phyloP scores from a whole-genome alignment of 2,329 filamentous ascomycete genomes.

The Talaromyces pinophilus region DNA sequence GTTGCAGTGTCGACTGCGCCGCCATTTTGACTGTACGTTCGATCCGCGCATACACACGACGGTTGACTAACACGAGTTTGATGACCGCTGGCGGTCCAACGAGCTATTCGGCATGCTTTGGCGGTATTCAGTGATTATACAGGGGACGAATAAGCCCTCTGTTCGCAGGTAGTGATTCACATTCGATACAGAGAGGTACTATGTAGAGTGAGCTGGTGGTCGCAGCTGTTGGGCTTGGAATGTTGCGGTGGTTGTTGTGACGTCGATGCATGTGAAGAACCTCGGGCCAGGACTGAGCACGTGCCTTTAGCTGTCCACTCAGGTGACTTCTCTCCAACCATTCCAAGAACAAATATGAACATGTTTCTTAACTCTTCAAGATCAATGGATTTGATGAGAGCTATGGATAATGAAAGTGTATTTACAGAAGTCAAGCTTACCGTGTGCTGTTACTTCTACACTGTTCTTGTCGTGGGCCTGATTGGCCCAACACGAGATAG shows the following conservation, averaged over 20 bases:
- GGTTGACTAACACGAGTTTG: too few species aligned
- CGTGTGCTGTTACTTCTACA: not conserved
- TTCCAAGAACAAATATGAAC: not conserved
- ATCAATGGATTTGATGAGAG: not conserved
- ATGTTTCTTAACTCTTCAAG: not conserved
- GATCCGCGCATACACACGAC: not conserved
- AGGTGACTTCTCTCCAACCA: not conserved
- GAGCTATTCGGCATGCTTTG: constrained; percentile 19
- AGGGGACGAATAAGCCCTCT: not conserved
- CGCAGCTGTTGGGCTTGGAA: not conserved
- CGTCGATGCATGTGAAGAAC: constrained; percentile 24
- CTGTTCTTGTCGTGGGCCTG: not conserved
- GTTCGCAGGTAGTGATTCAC: not conserved
- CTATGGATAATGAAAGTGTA: not conserved
- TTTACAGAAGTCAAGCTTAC: not conserved
- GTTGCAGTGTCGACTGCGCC: constrained; percentile 78
- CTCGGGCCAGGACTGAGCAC: constrained; percentile 23
- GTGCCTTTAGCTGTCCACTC: constrained; percentile 6
- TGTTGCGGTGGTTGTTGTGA: constrained; percentile 14
- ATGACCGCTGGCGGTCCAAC: constrained; percentile 18
- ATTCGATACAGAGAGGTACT: not conserved
- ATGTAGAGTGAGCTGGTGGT: not conserved
- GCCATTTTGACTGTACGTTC: constrained; percentile 62
- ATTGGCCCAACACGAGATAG: not conserved
- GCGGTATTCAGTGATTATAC: not conserved